Evolutionary conservation across 495 filamentous ascomycete species (phyloP), one percentile per base, ranked within the genome.

Genomic region (Penicillium cataractarum): DNA sequence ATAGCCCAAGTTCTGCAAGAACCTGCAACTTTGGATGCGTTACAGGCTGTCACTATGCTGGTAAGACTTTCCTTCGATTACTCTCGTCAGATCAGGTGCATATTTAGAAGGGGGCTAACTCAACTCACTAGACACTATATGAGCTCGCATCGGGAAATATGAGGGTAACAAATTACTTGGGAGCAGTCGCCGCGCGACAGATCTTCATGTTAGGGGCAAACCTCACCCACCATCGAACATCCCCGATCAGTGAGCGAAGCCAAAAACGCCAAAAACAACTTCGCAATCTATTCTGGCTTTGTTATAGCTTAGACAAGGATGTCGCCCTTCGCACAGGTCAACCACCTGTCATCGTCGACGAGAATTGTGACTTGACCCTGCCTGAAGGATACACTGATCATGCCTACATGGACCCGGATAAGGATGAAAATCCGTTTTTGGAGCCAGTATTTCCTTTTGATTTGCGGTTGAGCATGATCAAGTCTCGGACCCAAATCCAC

Each of bases 231-330:
- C 19, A 60, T 46, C 33, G 50, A 52, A 21, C 49, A 6, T 19
- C 48, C 24, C 44, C 22, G 4, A 48, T 42, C 21, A 27, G 53
- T 10, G 56, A 62, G 9, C 63, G 50, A 22, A 44, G 63, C 26
- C 26, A 58, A 4, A 65, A 69, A 57, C 65, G 53, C 19, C 71
- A 74, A 6, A 40, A 61, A 5, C 79, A 81, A 15, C 64, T 84
- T 0, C 80, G 83, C 0, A 78, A 78, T 49, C 58, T 86, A 0
- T 86, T 86, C 63, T 86, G 82, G 83, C 67, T 84, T 4, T 79
- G 79, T 70, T 86, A 83, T 52, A 76, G 71, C 2, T 57, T 82
- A 32, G 83, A 86, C 54, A 84, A 83, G 61, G 82, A 84, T 49
- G 63, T 84, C 12, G 70, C 77, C 0, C 67, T 84, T 7, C 77